Base-by-base conservation (phyloP, 139 green algal genomes). In the Ulvella scutata region DNA sequence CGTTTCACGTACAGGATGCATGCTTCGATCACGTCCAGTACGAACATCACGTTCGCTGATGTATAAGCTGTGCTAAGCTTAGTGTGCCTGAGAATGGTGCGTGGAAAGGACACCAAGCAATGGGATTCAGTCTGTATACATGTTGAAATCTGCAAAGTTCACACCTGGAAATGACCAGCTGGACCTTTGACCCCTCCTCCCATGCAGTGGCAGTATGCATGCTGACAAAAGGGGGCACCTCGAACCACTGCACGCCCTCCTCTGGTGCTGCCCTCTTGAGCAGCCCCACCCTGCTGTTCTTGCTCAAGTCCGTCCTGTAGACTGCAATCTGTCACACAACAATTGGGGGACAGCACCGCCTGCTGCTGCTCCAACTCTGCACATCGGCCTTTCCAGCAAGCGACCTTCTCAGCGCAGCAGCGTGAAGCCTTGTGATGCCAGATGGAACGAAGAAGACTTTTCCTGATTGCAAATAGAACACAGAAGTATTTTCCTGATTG, bases 191-290 rank as follows among this genome's bases (percentile, higher is more conserved):
- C n/a, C 7, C 44, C 4, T 90, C 82, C 76, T 91, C 82, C 81
- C 82, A 92, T 2, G 86, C 80, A 37, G 85, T 89, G 43, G 81
- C 83, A 0, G 78, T 73, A 79, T 88, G 85, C 74, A 88, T 84
- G 37, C 75, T 76, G 61, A 84, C 82, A 77, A 77, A 79, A 26
- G 36, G 37, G 29, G 81, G 51, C n/a, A 67, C 13, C n/a, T 67
- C 51, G 51, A 67, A 67, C 51, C 51, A 67, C 51, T n/a, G 1
- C 9, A 67, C 51, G 51, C 51, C 51, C 0, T 26, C 51, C 51
- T 29, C 51, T n/a, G 51, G 51, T 26, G 51, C 51, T 13, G n/a
- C 33, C n/a, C 51, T n/a, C 51, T 29, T 26, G 13, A 67, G 20
- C 51, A 67, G 51, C 9, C 51, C 51, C n/a, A 67, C 6, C 13